These are phyloP conservation scores for Pseudogymnoascus sp. DNA, from an alignment of 2,329 filamentous ascomycete species.

Conservation along the genomic window DNA sequence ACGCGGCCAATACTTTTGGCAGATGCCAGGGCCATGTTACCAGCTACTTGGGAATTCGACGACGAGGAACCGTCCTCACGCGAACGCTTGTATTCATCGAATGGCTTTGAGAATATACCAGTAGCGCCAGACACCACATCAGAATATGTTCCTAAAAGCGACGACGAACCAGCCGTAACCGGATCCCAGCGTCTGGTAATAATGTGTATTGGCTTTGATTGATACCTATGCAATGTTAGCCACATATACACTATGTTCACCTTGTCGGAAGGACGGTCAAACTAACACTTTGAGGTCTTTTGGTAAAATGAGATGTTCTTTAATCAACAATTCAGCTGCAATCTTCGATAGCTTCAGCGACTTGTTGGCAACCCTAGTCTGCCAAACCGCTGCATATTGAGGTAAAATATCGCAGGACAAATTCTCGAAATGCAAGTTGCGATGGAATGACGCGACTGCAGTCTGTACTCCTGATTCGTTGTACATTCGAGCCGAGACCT, in stretches of 20 bases:
- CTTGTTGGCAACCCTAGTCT: constrained; percentile 31
- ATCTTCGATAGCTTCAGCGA: constrained; percentile 40
- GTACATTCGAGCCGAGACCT: constrained; percentile 30
- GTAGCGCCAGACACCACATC: constrained; percentile 8
- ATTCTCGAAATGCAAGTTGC: constrained; percentile 28
- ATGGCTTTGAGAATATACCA: constrained; percentile 13
- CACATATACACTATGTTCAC: constrained; percentile 41
- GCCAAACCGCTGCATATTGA: constrained; percentile 45
- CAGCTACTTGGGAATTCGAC: constrained; percentile 14
- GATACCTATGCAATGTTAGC: constrained; percentile 34
- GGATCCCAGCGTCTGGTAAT: constrained; percentile 28
- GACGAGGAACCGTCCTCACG: constrained; percentile 1
- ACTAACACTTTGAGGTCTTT: constrained; percentile 36
- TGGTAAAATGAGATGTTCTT: constrained; percentile 43
- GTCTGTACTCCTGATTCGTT: constrained; percentile 31
- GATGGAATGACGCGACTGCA: constrained; percentile 35
- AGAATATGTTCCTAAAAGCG: constrained; percentile 10
- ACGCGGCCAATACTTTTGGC: constrained; percentile 27
- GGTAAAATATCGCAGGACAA: constrained; percentile 31
- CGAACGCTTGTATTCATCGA: not conserved
- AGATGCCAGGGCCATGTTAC: not conserved
- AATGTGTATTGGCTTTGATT: constrained; percentile 30
- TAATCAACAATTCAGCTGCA: constrained; percentile 44
- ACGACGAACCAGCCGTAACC: constrained; percentile 21
- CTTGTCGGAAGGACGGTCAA: constrained; percentile 32